Conservation (phyloP, 139 green algal genomes). For the Trebouxia sp. region DNA sequence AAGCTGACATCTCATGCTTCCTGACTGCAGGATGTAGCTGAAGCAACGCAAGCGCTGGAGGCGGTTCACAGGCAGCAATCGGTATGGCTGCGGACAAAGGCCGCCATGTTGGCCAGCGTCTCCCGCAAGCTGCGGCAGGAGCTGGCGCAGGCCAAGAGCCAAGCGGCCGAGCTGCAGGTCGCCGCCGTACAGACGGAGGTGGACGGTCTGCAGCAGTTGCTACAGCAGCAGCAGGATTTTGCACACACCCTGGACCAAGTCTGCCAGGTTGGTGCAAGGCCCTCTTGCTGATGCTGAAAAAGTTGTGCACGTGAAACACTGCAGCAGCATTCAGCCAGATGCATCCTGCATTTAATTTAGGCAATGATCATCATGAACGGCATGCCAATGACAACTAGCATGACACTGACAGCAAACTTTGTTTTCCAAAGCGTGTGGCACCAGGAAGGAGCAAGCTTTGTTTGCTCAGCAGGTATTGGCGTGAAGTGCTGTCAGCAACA, state of each 20-base stretch:
- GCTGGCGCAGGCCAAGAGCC: neutral
- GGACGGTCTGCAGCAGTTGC: neutral
- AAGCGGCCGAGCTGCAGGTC: neutral
- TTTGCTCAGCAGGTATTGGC: too few relatives aligned
- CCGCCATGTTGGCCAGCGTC: neutral
- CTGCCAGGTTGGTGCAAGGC: neutral
- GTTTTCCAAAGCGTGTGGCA: too few relatives aligned
- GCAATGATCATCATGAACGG: too few relatives aligned
- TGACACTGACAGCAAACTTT: too few relatives aligned
- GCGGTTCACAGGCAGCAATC: constrained; percentile 23
- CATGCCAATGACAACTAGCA: too few relatives aligned
- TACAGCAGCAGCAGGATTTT: constrained; percentile 22
- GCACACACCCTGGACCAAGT: neutral
- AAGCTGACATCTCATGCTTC: neutral
- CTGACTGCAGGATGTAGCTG: neutral
- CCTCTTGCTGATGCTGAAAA: neutral
- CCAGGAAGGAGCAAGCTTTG: too few relatives aligned
- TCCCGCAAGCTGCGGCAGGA: neutral
- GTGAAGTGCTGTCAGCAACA: too few relatives aligned
- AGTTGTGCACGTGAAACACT: neutral
- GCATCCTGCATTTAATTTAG: neutral
- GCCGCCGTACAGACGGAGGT: neutral
- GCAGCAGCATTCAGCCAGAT: neutral
- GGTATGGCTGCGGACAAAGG: constrained; percentile 26
- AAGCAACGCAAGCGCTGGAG: constrained; percentile 2